These are phyloP conservation scores for Paracoccidioides lutzii DNA, from an alignment of 2,329 filamentous ascomycete species.

Conservation along the genomic window DNA sequence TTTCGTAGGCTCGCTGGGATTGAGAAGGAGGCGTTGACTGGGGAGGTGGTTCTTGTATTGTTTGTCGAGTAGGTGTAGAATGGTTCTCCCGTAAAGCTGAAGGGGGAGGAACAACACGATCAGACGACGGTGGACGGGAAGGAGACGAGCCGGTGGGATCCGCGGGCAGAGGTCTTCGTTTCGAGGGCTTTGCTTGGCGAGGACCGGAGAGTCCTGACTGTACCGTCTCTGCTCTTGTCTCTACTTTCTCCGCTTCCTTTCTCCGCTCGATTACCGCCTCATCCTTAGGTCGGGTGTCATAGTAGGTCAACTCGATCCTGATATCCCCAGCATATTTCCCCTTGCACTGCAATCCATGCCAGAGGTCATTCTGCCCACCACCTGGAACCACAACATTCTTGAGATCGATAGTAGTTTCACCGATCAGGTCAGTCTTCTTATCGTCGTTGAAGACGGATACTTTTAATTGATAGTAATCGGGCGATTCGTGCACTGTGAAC, in stretches of 20 bases:
- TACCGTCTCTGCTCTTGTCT: constrained; percentile 19
- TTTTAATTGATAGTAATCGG: constrained; percentile 92
- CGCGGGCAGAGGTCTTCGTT: constrained; percentile 69
- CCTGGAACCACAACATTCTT: constrained; percentile 68
- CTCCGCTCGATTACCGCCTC: constrained; percentile 48
- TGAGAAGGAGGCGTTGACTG: constrained; percentile 19
- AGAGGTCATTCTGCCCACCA: constrained; percentile 85
- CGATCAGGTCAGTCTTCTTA: constrained; percentile 93
- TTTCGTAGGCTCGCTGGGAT: constrained; percentile 18
- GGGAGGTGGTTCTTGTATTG: not conserved
- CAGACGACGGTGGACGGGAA: constrained; percentile 30
- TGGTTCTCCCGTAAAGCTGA: not conserved
- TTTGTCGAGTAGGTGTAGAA: not conserved
- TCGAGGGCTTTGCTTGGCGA: constrained; percentile 52
- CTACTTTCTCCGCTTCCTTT: constrained; percentile 30
- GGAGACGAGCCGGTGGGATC: constrained; percentile 50
- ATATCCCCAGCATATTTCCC: constrained; percentile 95
- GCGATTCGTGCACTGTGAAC: constrained; percentile 89
- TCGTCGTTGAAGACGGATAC: constrained; percentile 96
- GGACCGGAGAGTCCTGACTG: constrained; percentile 25
- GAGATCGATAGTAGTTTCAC: constrained; percentile 81
- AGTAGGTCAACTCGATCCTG: constrained; percentile 89
- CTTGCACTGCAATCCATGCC: constrained; percentile 76
- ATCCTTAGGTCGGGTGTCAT: constrained; percentile 79
- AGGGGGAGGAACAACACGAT: not conserved